Percentiles rank a stretch among this genome's conserved stretches.
These are phyloP conservation scores for Straminergon stramineum DNA, from an alignment of 225 moss, liverwort and hornwort species.

Conservation along the genomic window DNA sequence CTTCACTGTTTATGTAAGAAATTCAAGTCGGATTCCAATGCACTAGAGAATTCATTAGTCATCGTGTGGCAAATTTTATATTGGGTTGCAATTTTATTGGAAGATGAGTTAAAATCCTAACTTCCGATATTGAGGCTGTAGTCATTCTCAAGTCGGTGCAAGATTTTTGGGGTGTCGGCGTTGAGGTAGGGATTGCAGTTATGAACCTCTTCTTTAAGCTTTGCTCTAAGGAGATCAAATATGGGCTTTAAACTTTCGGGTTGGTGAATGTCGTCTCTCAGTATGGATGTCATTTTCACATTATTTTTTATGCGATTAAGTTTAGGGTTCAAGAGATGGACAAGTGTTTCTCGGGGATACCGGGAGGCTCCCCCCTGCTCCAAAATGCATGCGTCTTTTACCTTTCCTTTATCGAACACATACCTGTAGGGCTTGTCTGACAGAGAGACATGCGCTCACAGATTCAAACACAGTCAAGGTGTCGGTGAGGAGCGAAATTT, in stretches of 20 bases:
- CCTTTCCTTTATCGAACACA: neutral
- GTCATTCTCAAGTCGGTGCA: neutral
- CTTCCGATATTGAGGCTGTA: neutral
- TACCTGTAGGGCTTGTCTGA: neutral
- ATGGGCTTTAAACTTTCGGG: neutral
- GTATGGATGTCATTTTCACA: neutral
- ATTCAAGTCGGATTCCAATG: neutral
- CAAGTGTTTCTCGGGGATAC: neutral
- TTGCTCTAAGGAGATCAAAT: neutral
- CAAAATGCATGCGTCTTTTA: neutral
- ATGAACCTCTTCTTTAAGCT: neutral
- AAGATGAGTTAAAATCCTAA: too few species aligned
- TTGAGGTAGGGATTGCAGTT: neutral
- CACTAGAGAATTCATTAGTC: too few species aligned
- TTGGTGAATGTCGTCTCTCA: neutral
- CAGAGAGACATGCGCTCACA: too few species aligned
- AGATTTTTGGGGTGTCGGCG: neutral
- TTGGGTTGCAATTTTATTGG: too few species aligned
- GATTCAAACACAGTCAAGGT: neutral
- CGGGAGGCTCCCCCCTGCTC: fast-evolving
- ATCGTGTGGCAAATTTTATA: too few species aligned
- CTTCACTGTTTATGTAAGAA: neutral
- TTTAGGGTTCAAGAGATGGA: neutral
- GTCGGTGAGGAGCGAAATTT: neutral
- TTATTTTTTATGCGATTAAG: neutral